Evolutionary conservation across 2,329 filamentous ascomycete species (phyloP).

Genomic region (Huntiella omanensis): DNA sequence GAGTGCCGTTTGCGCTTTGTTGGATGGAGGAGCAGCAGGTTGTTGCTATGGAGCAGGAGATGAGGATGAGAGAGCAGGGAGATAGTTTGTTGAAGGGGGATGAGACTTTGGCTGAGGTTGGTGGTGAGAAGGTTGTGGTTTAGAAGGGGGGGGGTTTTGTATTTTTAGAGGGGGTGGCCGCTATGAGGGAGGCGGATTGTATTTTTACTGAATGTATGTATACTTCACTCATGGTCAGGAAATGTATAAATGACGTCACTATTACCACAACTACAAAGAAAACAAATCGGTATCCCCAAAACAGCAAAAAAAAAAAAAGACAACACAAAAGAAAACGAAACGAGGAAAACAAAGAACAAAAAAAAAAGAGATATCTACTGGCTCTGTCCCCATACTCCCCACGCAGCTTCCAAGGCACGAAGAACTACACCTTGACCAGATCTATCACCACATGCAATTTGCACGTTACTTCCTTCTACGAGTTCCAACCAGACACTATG

Average conservation of each 20-base stretch:
- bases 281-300: conserved; percentile 5
- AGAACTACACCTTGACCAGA: conserved; percentile 36
- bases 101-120: conserved; percentile 12
- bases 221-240: neutral
- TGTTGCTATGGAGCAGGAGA: conserved; percentile 93
- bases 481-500: conserved; percentile 56
- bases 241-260: conserved; percentile 1
- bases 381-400: conserved; percentile 17
- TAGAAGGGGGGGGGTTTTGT: conserved; percentile 20
- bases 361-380: conserved; percentile 1
- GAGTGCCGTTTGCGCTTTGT: conserved; percentile 82
- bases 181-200: neutral
- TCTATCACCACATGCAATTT: conserved; percentile 45
- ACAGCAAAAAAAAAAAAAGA: neutral
- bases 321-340: neutral
- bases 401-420: conserved; percentile 20
- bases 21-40: conserved; percentile 94
- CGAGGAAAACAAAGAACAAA: neutral
- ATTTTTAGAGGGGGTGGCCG: neutral
- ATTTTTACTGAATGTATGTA: neutral
- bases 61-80: conserved; percentile 83
- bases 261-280: conserved; percentile 14
- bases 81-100: conserved; percentile 44
- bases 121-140: conserved; percentile 30
- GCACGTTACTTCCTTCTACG: conserved; percentile 39